Base-by-base conservation (phyloP, 257 asterid genomes). In the Mentha longifolia region DNA sequence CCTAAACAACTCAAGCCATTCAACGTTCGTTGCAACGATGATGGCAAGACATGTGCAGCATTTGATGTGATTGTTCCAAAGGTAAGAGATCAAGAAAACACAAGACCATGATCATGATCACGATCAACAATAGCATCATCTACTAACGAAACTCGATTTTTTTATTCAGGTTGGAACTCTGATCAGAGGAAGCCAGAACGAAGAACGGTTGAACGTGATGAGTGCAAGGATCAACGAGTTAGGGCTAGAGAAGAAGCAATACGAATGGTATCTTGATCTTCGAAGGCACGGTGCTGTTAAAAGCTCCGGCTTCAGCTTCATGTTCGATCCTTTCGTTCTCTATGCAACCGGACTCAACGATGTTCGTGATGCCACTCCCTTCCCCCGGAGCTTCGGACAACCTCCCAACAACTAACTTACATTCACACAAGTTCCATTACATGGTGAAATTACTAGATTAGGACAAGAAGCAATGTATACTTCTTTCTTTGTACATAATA, bases 241-340 rank as follows among this genome's bases (percentile, higher is more conserved):
- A 11, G 90, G 95, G 2, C 59, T 88, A 81, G 83, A 79, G n/a
- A 79, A 75, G 76, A 64, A 85, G 77, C 88, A 91, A 64, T 86
- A 82, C 0, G 90, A 91, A 67, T 94, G 97, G 99, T 94, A 92
- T 67, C 39, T 89, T 9, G 99, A 94, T 77, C 96, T 94, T 52
- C 91, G 82, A 8, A 83, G 79, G 63, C 88, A 94, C 16, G 99
- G 97, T 1, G 71, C 85, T 8, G 91, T 65, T n/a, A 79, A 77
- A 64, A 79, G 88, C 57, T 85, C 92, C 0, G 97, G 97, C 1
- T 86, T 91, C 79, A 82, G 84, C 75, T 79, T 92, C 22, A 61
- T 74, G 80, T 80, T 94, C 14, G 97, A 94, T 68, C 80, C 86
- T 0, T 78, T 91, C 74, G 83, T 91, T 70, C 96, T 91, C 37